Evolutionary conservation across 768 basidiomycete genomes (phyloP).

Genomic region (Tephrocybe sp.): DNA sequence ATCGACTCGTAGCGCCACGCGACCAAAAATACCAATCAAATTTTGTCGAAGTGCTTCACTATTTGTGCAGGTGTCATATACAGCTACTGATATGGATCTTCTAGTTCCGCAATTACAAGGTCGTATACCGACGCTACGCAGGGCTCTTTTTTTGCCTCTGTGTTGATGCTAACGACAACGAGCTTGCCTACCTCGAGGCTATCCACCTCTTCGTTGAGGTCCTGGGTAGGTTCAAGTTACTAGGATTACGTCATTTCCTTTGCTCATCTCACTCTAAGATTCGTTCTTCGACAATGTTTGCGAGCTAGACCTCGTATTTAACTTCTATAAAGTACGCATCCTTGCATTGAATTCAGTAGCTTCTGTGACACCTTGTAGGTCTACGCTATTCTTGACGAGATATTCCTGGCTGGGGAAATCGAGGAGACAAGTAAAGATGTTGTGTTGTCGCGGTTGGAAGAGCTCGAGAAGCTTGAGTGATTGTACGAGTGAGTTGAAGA

Average conservation of each 20-base stretch:
- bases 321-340: slow-evolving; percentile 86
- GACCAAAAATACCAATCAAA: slow-evolving; percentile 99
- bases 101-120: slow-evolving; percentile 97
- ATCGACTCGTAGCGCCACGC: slow-evolving; percentile 90
- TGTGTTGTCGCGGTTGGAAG: slow-evolving; percentile 85
- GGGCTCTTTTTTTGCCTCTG: slow-evolving; percentile 98
- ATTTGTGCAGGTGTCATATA: neutral
- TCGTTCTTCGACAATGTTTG: slow-evolving; percentile 99
- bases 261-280: slow-evolving; percentile 48
- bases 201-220: slow-evolving; percentile 99
- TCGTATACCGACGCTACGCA: slow-evolving; percentile 95
- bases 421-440: slow-evolving; percentile 99
- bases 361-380: slow-evolving; percentile 50
- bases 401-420: slow-evolving; percentile 97
- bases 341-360: neutral
- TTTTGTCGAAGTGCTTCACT: slow-evolving; percentile 87
- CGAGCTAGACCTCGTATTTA: slow-evolving; percentile 97
- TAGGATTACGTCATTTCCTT: slow-evolving; percentile 1
- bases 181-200: slow-evolving; percentile 94
- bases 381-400: slow-evolving; percentile 97
- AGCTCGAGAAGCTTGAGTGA: slow-evolving; percentile 89
- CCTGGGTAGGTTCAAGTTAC: slow-evolving; percentile 60
- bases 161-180: slow-evolving; percentile 98
- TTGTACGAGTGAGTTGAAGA: neutral
- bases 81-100: slow-evolving; percentile 5